Evolutionary conservation across 345 rosid genomes (phyloP).

Genomic region (Aquilaria yunnanensis): DNA sequence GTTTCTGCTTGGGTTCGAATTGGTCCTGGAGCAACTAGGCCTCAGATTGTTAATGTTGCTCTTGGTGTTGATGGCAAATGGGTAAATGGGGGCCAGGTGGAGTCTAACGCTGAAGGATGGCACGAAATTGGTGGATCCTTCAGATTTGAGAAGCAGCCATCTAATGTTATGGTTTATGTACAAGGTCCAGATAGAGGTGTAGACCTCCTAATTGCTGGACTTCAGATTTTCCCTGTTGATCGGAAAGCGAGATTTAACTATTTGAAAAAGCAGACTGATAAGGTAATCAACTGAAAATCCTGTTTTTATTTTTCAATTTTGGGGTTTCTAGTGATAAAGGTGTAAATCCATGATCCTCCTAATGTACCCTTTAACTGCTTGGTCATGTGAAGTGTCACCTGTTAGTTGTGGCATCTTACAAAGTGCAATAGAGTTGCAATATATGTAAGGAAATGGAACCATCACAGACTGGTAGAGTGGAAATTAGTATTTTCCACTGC

Average conservation of each 20-base stretch:
- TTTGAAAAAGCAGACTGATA: constrained; percentile 53
- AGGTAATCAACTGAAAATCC: constrained; percentile 32
- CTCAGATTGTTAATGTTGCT: constrained; percentile 75
- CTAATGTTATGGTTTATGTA: constrained; percentile 69
- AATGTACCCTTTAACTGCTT: too few relatives aligned
- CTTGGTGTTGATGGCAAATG: constrained; percentile 74
- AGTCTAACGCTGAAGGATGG: constrained; percentile 59
- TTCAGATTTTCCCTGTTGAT: constrained; percentile 73
- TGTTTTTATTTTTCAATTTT: not conserved
- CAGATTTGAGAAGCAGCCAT: constrained; percentile 77
- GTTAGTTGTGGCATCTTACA: too few relatives aligned
- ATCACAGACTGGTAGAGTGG: not conserved
- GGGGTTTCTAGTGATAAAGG: too few relatives aligned
- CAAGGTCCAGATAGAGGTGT: constrained; percentile 82
- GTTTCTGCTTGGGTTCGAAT: constrained; percentile 87
- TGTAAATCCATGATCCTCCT: too few relatives aligned
- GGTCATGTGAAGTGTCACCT: too few relatives aligned
- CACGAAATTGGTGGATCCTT: constrained; percentile 79
- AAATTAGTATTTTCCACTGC: not conserved
- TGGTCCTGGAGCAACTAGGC: constrained; percentile 39
- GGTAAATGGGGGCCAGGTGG: constrained; percentile 92
- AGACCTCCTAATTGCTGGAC: constrained; percentile 66
- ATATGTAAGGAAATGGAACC: too few relatives aligned
- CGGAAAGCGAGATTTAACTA: constrained; percentile 52
- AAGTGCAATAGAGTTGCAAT: too few relatives aligned